phyloP scores from a whole-genome alignment of 768 basidiomycete species.

The Paxillus rubicundulus region DNA sequence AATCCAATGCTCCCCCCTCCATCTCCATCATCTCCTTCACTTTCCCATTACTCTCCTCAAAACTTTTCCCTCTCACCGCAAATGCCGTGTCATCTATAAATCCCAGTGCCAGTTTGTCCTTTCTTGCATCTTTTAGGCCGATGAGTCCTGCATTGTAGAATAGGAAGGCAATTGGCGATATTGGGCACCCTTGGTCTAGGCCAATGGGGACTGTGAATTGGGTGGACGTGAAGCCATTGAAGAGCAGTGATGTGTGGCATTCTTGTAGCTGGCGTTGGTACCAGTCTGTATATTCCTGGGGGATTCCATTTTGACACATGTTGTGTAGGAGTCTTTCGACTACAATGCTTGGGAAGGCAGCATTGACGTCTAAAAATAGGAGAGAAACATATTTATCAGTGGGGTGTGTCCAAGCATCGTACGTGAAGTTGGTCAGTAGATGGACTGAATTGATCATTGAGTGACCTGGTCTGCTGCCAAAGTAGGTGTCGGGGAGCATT shows the following conservation, averaged over 20 bases:
- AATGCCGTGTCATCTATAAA: slow-evolving; percentile 8
- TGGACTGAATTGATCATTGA: background rate
- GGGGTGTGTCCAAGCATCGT: background rate
- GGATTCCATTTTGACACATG: background rate
- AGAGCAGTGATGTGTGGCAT: slow-evolving; percentile 3
- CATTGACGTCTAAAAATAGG: background rate
- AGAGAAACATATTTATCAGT: background rate
- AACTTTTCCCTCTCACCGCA: background rate
- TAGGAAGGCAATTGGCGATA: slow-evolving; percentile 24
- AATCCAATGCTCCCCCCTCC: background rate
- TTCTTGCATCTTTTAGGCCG: background rate
- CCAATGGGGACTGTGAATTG: slow-evolving; percentile 19
- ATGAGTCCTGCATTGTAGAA: slow-evolving; percentile 30
- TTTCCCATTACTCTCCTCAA: background rate
- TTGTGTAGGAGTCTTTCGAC: background rate
- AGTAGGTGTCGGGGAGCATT: slow-evolving; percentile 28
- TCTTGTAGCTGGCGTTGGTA: background rate
- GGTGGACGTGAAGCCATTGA: slow-evolving; percentile 26
- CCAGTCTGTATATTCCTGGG: slow-evolving; percentile 1
- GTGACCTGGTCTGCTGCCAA: background rate
- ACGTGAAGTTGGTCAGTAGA: background rate
- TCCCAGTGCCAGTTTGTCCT: background rate
- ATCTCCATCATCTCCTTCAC: slow-evolving; percentile 1
- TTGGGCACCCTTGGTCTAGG: slow-evolving; percentile 32
- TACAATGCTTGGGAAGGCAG: background rate